Evolutionary conservation across 164 flowering plant species (phyloP).

Genomic region (Malania oleifera): DNA sequence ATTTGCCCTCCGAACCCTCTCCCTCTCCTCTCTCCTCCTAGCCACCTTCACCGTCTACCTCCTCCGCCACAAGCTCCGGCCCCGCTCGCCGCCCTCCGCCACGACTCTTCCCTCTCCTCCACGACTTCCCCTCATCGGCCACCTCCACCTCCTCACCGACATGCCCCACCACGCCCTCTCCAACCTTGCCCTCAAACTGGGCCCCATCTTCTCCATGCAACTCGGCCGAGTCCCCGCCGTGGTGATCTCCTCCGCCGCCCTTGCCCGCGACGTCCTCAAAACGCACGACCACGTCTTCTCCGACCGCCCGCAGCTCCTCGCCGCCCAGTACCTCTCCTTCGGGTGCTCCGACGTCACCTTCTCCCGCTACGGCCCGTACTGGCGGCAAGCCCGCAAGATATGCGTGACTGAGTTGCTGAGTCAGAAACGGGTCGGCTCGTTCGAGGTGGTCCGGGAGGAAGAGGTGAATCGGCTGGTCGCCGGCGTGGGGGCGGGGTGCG

Average conservation of each 20-base stretch:
- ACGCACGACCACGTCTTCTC: slow-evolving; percentile 45
- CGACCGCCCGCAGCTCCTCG: slow-evolving; percentile 37
- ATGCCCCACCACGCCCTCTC: slow-evolving; percentile 48
- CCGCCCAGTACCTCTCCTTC: slow-evolving; percentile 48
- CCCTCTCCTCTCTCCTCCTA: background rate
- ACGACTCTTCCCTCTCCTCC: slow-evolving; percentile 34
- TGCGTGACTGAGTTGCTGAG: slow-evolving; percentile 47
- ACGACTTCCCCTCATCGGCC: slow-evolving; percentile 40
- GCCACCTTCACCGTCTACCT: background rate
- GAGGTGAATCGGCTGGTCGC: slow-evolving; percentile 31
- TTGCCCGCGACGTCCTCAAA: slow-evolving; percentile 35
- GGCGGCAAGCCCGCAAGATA: slow-evolving; percentile 50
- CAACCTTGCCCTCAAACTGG: slow-evolving; percentile 27
- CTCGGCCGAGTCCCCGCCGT: slow-evolving; percentile 48
- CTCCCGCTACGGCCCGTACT: slow-evolving; percentile 47
- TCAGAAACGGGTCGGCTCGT: slow-evolving; percentile 33
- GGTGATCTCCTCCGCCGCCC: slow-evolving; percentile 44
- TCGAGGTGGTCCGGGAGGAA: slow-evolving; percentile 32
- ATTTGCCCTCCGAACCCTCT: background rate
- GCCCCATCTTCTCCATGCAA: slow-evolving; percentile 45
- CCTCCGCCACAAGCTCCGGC: background rate
- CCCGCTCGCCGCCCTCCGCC: background rate
- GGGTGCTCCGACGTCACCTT: slow-evolving; percentile 53
- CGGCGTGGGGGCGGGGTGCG: slow-evolving; percentile 10
- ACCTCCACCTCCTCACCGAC: slow-evolving; percentile 48